These are phyloP conservation scores for Naematelia encephala DNA, from an alignment of 768 basidiomycete genomes.

Conservation along the genomic window DNA sequence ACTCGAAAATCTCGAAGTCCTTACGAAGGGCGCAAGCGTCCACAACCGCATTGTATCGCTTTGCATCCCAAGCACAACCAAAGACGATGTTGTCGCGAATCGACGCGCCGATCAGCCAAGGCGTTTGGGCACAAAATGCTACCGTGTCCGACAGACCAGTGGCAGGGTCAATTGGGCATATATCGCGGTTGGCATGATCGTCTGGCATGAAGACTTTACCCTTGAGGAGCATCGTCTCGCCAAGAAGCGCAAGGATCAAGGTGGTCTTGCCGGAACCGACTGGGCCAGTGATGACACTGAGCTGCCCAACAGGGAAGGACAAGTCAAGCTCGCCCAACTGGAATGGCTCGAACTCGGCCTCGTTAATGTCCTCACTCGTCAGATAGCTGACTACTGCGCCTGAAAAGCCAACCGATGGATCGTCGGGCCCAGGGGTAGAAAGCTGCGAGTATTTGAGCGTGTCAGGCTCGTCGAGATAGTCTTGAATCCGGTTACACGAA, in stretches of 20 bases:
- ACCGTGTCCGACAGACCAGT: slow-evolving; percentile 45
- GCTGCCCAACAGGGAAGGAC: slow-evolving; percentile 36
- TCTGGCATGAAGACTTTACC: slow-evolving; percentile 49
- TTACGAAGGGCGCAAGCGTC: slow-evolving; percentile 44
- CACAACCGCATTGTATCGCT: slow-evolving; percentile 42
- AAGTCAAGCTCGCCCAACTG: slow-evolving; percentile 36
- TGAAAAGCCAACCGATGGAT: slow-evolving; percentile 50
- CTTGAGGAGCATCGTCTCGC: slow-evolving; percentile 41
- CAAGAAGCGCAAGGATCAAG: slow-evolving; percentile 41
- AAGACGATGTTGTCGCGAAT: slow-evolving; percentile 48
- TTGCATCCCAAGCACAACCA: slow-evolving; percentile 40
- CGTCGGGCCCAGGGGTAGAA: slow-evolving; percentile 34
- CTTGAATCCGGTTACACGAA: slow-evolving; percentile 49
- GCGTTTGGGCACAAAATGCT: slow-evolving; percentile 46
- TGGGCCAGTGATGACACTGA: slow-evolving; percentile 43
- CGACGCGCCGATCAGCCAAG: slow-evolving; percentile 46
- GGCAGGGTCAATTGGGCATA: slow-evolving; percentile 39
- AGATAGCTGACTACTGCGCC: slow-evolving; percentile 44
- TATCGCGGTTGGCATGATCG: slow-evolving; percentile 43
- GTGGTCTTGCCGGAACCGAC: slow-evolving; percentile 50
- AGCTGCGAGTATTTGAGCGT: slow-evolving; percentile 52
- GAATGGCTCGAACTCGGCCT: slow-evolving; percentile 37
- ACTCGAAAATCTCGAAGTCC: slow-evolving; percentile 54
- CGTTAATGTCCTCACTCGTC: slow-evolving; percentile 11
- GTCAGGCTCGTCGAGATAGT: slow-evolving; percentile 52